Evolutionary conservation across 306 rosid genomes (phyloP).

Genomic region (Malus asiatica): DNA sequence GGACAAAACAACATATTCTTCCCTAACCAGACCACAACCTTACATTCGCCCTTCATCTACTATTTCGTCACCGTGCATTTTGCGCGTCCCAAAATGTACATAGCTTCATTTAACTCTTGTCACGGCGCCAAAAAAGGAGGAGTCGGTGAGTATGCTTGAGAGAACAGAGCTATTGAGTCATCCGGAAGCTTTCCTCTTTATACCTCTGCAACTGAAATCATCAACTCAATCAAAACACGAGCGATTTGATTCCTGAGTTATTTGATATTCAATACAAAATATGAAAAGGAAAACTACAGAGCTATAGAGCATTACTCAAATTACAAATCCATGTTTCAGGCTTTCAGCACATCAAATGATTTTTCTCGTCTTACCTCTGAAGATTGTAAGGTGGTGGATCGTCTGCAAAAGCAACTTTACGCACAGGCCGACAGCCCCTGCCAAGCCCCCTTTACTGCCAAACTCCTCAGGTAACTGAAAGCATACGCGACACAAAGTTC

Average conservation of each 20-base stretch:
- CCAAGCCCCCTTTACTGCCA: constrained; percentile 10
- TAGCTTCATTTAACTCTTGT: constrained; percentile 5
- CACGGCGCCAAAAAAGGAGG: neutral
- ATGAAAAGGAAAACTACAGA: neutral
- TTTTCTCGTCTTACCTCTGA: constrained; percentile 8
- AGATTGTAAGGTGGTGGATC: constrained; percentile 17
- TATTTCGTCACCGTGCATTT: constrained; percentile 6
- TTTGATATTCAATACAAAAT: neutral
- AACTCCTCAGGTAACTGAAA: constrained; percentile 6
- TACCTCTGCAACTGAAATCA: neutral
- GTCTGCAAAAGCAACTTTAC: neutral
- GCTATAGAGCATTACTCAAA: neutral
- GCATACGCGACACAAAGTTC: neutral
- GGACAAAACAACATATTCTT: neutral
- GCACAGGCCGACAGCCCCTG: constrained; percentile 10
- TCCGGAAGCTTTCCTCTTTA: neutral
- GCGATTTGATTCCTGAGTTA: constrained; percentile 15
- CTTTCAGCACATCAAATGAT: neutral
- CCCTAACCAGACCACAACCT: neutral
- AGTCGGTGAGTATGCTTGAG: neutral
- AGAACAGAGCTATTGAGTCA: neutral
- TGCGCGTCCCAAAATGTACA: constrained; percentile 10
- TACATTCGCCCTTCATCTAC: neutral
- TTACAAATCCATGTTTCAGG: neutral
- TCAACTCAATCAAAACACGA: neutral